These are phyloP conservation scores for Vitis labrusca DNA, from an alignment of 164 flowering plant genomes.

Conservation along the genomic window DNA sequence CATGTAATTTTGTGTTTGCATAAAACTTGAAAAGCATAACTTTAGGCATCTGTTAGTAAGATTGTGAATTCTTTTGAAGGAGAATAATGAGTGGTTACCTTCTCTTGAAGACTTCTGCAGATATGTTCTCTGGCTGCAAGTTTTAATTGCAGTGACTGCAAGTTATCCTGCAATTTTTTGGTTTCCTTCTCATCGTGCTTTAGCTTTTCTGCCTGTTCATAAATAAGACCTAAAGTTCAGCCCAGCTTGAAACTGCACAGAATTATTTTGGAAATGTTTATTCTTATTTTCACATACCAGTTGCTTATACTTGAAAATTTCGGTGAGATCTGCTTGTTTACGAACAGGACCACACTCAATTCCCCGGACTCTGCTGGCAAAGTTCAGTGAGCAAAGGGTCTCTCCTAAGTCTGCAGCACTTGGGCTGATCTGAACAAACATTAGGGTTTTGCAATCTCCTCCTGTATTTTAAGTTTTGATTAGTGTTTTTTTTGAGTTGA, in stretches of 20 bases:
- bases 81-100: conserved; percentile 41
- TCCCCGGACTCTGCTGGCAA: conserved; percentile 85
- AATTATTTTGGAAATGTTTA: not conserved
- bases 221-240: not conserved
- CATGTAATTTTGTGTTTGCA: not conserved
- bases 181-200: conserved; percentile 88
- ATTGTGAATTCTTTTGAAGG: not conserved
- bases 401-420: conserved; percentile 70
- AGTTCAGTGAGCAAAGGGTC: conserved; percentile 84
- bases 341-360: conserved; percentile 86
- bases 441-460: conserved; percentile 91
- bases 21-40: too few species aligned
- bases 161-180: conserved; percentile 68
- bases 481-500: not conserved
- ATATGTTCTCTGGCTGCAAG: conserved; percentile 74
- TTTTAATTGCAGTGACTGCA: conserved; percentile 73
- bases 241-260: not conserved
- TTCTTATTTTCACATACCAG: conserved; percentile 43
- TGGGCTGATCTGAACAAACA: conserved; percentile 94
- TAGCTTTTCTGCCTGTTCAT: conserved; percentile 72
- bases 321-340: conserved; percentile 66
- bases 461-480: conserved; percentile 42
- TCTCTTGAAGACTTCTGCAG: conserved; percentile 77
- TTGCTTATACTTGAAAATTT: conserved; percentile 76
- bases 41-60: too few species aligned